Base-by-base conservation (phyloP, 2,329 filamentous ascomycete genomes). In the Talaromyces piceae region DNA sequence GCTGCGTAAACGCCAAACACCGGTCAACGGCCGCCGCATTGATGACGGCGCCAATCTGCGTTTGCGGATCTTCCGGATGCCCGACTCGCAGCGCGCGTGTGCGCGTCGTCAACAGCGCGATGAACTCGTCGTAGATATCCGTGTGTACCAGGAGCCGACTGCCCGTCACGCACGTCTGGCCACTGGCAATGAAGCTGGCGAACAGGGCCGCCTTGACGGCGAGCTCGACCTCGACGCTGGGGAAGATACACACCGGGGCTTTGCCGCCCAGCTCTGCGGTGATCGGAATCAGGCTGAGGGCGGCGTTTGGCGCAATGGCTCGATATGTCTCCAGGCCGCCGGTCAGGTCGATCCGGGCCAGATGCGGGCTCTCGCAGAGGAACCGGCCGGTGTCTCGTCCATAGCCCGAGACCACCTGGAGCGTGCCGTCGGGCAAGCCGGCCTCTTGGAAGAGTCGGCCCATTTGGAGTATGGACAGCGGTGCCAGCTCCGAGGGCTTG, bases 31-130 rank as follows among this genome's bases (percentile, higher is more conserved):
- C 59, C 0, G 56, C 58, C 13, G 47, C 45, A 13, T 82, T 84
- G 28, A 86, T 77, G 2, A 86, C 67, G 0, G 81, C 79, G 0
- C 83, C 83, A 77, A 87, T 87, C 65, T 79, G 78, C 0, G 79
- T 83, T 1, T 73, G 72, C 0, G 69, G 67, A 50, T 84, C 80
- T 3, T 65, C 70, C 0, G 81, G 81, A 4, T 76, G 73, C 1
- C 82, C 82, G 63, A 84, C 81, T 4, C 77, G 73, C 3, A 69
- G 62, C 0, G 70, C 60, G 26, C 82, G 78, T 4, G 74, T 78
- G n/a, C 79, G 71, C 50, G 70, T 73, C 13, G 53, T 56, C 45
- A 72, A 65, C 18, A 73, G 56, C 22, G 68, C 69, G 5, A 64
- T 55, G 6, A 77, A 60, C 0, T 69, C 61, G 3, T 69, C 61